These are phyloP conservation scores for Craterostigma plantagineum DNA, from an alignment of 257 asterid species.

Conservation along the genomic window DNA sequence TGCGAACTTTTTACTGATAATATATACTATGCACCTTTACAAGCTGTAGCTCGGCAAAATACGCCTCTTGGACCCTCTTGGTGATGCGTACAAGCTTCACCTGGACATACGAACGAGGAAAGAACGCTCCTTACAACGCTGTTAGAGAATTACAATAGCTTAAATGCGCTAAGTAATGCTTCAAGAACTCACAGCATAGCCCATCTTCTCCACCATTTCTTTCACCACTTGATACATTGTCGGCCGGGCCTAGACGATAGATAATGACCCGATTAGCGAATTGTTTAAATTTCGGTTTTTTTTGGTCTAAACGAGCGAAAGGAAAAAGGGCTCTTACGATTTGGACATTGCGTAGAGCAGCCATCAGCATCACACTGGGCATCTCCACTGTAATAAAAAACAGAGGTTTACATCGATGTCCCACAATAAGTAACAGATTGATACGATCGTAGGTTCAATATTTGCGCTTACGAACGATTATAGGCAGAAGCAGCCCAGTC, in stretches of 20 bases:
- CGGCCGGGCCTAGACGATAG: constrained; percentile 58
- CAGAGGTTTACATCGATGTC: background rate
- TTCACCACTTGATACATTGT: constrained; percentile 87
- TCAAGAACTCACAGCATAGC: constrained; percentile 45
- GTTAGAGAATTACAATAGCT: background rate
- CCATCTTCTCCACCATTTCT: constrained; percentile 96
- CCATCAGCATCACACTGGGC: constrained; percentile 96
- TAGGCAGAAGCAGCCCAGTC: constrained; percentile 84
- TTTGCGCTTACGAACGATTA: constrained; percentile 69
- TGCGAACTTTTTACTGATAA: too few species aligned
- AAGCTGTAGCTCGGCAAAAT: constrained; percentile 76
- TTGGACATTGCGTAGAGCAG: constrained; percentile 85
- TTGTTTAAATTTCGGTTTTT: background rate
- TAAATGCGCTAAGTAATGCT: too few species aligned
- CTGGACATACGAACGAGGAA: constrained; percentile 20
- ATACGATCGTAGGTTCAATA: too few species aligned
- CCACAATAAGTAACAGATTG: too few species aligned
- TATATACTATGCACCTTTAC: constrained; percentile 36
- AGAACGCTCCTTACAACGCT: too few species aligned
- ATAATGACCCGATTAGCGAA: too few species aligned
- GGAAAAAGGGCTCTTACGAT: constrained; percentile 42
- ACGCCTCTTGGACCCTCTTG: constrained; percentile 93
- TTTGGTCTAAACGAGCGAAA: too few species aligned
- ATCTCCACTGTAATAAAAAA: constrained; percentile 59
- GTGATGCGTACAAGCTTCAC: constrained; percentile 89